phyloP scores from a whole-genome alignment of 225 moss, liverwort and hornwort species.

The Polytrichum commune region DNA sequence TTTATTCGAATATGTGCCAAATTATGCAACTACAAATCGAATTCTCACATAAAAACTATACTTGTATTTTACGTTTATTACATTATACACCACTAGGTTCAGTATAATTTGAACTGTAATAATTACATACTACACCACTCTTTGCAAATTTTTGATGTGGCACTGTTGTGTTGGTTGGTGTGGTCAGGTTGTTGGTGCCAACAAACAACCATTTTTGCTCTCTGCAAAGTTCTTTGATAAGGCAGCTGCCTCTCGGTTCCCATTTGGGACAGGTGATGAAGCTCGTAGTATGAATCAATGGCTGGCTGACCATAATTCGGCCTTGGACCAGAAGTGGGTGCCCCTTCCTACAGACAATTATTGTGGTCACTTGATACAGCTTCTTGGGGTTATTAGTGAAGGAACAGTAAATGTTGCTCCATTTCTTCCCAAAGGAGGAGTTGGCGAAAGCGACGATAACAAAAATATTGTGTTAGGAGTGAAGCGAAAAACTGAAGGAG shows the following conservation, averaged over 20 bases:
- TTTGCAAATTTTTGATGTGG: no score
- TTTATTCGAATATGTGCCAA: no score
- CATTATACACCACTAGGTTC: no score
- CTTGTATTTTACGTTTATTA: background rate
- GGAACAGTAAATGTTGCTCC: slow-evolving; percentile 66
- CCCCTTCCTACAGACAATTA: slow-evolving; percentile 61
- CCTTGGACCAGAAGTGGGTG: slow-evolving; percentile 77
- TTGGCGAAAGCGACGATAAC: slow-evolving; percentile 86
- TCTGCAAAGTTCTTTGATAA: slow-evolving; percentile 82
- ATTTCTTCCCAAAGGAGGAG: slow-evolving; percentile 65
- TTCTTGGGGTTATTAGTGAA: slow-evolving; percentile 68
- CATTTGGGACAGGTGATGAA: slow-evolving; percentile 67
- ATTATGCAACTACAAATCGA: no score
- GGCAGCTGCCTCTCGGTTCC: slow-evolving; percentile 81
- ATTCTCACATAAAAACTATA: no score
- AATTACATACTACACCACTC: no score
- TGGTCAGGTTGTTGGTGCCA: slow-evolving; percentile 64
- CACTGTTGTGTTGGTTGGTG: background rate
- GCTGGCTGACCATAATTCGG: slow-evolving; percentile 50
- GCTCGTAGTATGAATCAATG: slow-evolving; percentile 50
- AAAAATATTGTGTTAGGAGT: slow-evolving; percentile 47
- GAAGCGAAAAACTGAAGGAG: slow-evolving; percentile 73
- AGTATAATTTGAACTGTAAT: no score
- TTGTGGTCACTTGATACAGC: slow-evolving; percentile 86
- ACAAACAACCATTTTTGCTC: slow-evolving; percentile 70